Evolutionary conservation across 1,284 basidiomycete genomes (phyloP), one percentile per base, ranked within the genome.

Genomic region (Rhodotorula glutinis): DNA sequence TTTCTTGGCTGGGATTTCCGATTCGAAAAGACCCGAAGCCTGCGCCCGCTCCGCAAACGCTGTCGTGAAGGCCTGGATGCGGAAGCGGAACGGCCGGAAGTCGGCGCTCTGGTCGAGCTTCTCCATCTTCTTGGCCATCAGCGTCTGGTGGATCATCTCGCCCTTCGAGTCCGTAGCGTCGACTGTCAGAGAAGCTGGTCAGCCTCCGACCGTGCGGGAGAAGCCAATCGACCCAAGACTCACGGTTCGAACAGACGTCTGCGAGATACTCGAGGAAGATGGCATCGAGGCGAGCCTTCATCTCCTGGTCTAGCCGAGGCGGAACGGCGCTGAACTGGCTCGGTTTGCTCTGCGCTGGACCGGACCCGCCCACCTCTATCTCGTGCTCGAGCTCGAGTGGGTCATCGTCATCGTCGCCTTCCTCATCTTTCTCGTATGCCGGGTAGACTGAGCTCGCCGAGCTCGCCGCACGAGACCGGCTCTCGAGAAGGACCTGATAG

Each of bases 1-100:
- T 89, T 94, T 79, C 70, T 83, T 82, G 75, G 79, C 78, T n/a
- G 82, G 82, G 75, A 83, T 79, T 51, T 83, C 81, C 44, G 81
- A 79, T 55, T 84, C 83, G 29, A 78, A 77, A 59, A 84, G 79
- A 8, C 83, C 83, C 3, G 71, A 62, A 66, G 76, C 75, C 9
- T 83, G 76, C 76, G 90, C 88, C 82, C 94, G 90, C 78, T 97
- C 92, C 75, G 95, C 83, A 78, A 98, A 98, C 1, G 90, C 91
- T 75, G 94, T 92, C 19, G 95, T 98, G 80, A 99, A 99, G 1
- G 96, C 95, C 78, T 95, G 92, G 75, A 99, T 98, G 62, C 96
- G 87, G 81, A 98, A 98, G 80, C 98, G 98, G 87, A 99, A 98
- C 25, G 96, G 95, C 38, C 95, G 86, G 80, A 95, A 99, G 80